Percentiles rank a stretch among this genome's conserved stretches.
Conservation (phyloP, 768 basidiomycete genomes). For the Boletus barrowsii region DNA sequence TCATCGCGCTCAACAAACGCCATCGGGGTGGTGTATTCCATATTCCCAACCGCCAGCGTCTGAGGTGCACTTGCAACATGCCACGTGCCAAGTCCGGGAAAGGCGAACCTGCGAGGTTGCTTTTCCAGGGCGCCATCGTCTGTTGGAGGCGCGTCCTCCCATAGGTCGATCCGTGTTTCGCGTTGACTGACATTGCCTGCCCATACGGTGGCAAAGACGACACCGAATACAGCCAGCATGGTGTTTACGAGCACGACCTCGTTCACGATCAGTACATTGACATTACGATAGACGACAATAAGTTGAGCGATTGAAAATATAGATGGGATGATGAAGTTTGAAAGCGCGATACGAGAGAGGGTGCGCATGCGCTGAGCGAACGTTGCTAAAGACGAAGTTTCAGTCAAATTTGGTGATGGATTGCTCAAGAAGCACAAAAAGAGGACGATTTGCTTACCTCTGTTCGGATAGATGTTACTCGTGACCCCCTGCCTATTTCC, state of each 20-base stretch:
- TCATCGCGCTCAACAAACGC: not conserved
- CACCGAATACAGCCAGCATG: slow-evolving; percentile 32
- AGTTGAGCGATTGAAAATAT: slow-evolving; percentile 31
- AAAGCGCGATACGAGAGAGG: slow-evolving; percentile 30
- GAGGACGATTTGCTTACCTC: not conserved
- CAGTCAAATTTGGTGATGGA: not conserved
- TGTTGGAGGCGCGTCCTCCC: not conserved
- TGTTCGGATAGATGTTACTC: slow-evolving; percentile 16
- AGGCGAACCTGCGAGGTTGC: not conserved
- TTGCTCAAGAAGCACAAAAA: not conserved
- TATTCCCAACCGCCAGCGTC: slow-evolving; percentile 5
- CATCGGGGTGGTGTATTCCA: not conserved
- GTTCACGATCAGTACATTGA: slow-evolving; percentile 22
- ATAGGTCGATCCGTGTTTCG: not conserved
- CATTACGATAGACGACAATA: slow-evolving; percentile 27
- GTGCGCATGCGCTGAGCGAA: slow-evolving; percentile 23
- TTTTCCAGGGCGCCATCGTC: not conserved
- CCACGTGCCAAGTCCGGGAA: slow-evolving; percentile 21
- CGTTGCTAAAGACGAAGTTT: slow-evolving; percentile 7
- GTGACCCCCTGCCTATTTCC: slow-evolving; percentile 13
- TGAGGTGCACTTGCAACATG: slow-evolving; percentile 10
- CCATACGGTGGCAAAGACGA: slow-evolving; percentile 35
- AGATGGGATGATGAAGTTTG: slow-evolving; percentile 33
- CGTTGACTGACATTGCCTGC: slow-evolving; percentile 10
- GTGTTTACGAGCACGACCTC: slow-evolving; percentile 28